Base-by-base conservation (phyloP, 129 eudicot genomes). In the Cynara cardunculus region DNA sequence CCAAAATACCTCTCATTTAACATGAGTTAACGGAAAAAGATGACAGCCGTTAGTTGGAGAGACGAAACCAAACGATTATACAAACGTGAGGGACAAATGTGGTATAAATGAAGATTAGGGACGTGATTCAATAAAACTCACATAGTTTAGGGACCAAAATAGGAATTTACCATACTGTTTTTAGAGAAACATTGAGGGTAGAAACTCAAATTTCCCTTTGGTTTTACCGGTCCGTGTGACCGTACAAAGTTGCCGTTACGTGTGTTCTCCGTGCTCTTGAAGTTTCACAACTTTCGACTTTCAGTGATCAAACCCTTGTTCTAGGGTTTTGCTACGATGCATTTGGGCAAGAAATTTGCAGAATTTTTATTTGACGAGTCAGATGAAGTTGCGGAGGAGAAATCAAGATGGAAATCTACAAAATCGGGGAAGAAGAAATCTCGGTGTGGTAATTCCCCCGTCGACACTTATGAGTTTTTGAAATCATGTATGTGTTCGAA, bases 401-500 rank as follows among this genome's bases (percentile, higher is more conserved):
- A 83, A 39, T 81, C 18, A 22, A 32, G 25, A 35, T 74, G 37
- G 69, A 78, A 41, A 79, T n/a, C 49, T 34, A 81, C 76, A 61
- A 66, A 12, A 28, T 73, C 68, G 62, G 13, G 2, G 72, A 82
- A 62, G 80, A 80, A 80, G 66, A 80, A 81, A 9, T 49, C 69
- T 25, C 78, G 32, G 18, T 72, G 22, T 39, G 35, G 19, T 49
- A 19, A 49, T 32, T 72, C 79, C 64, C 75, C 77, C 1, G 19
- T 76, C 32, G 83, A 81, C 53, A 84, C 81, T 34, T 85, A 89
- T 70, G 10, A 0, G 21, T 85, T 85, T 11, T 85, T 91, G 39
- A 25, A 77, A 21, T 32, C 24, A 83, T 82, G 96, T 91, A 91
- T 53, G 93, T 87, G 41, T 22, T 24, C 28, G 7, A 53, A 53